Conservation (phyloP, 768 basidiomycete genomes). For the Cyclocybe cylindracea region DNA sequence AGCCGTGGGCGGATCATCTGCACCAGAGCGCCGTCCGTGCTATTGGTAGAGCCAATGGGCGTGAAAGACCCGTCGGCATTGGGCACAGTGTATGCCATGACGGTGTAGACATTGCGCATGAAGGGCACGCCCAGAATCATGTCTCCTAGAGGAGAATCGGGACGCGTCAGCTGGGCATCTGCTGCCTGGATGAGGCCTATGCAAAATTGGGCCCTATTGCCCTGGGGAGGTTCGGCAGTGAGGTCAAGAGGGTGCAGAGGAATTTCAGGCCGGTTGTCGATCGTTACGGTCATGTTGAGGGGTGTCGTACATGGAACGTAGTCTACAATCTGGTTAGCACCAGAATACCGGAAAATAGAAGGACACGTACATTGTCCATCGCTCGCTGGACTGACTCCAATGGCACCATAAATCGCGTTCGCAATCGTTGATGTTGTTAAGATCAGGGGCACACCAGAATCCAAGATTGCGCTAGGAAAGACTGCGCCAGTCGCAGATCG, state of each 20-base stretch:
- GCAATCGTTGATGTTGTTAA: slow-evolving; percentile 61
- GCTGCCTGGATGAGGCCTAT: slow-evolving; percentile 68
- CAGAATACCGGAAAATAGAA: not conserved
- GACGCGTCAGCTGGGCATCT: slow-evolving; percentile 38
- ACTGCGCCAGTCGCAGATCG: slow-evolving; percentile 37
- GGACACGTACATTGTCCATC: slow-evolving; percentile 64
- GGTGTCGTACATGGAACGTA: slow-evolving; percentile 74
- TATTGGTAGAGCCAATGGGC: slow-evolving; percentile 10
- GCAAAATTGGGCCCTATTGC: slow-evolving; percentile 50
- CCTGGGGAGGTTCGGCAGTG: slow-evolving; percentile 45
- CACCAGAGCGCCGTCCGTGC: slow-evolving; percentile 8
- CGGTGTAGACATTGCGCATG: slow-evolving; percentile 73
- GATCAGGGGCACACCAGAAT: slow-evolving; percentile 71
- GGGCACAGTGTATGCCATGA: slow-evolving; percentile 66
- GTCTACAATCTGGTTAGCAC: slow-evolving; percentile 39
- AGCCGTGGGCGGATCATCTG: slow-evolving; percentile 43
- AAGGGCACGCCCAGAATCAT: slow-evolving; percentile 82
- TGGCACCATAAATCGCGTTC: slow-evolving; percentile 77
- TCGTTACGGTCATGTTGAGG: slow-evolving; percentile 65
- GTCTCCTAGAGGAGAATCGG: slow-evolving; percentile 49
- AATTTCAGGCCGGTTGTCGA: slow-evolving; percentile 57
- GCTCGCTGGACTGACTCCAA: slow-evolving; percentile 56
- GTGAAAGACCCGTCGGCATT: slow-evolving; percentile 46
- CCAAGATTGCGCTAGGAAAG: slow-evolving; percentile 68
- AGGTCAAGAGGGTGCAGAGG: slow-evolving; percentile 78